Evolutionary conservation across 257 asterid genomes (phyloP).

Genomic region (Orobanche coerulescens): DNA sequence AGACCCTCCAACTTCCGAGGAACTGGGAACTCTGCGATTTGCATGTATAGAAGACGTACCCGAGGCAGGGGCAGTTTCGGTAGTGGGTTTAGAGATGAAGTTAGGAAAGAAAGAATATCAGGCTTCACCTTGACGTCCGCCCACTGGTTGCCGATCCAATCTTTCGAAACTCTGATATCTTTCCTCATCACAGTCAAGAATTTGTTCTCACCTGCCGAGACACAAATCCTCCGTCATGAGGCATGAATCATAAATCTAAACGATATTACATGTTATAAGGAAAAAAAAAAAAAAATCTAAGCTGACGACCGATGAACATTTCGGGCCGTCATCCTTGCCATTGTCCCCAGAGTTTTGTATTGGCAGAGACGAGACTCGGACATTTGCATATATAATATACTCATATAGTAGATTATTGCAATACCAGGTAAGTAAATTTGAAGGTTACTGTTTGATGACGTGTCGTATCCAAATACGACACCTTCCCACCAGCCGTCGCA

Average conservation of each 20-base stretch:
- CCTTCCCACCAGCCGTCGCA: conserved; percentile 79
- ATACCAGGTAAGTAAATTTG: conserved; percentile 53
- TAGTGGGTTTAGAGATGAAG: conserved; percentile 18
- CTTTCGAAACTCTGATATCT: conserved; percentile 41
- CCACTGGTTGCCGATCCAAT: conserved; percentile 51
- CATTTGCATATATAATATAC: neutral
- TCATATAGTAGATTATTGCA: neutral
- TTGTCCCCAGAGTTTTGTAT: too few relatives aligned
- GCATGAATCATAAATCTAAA: neutral
- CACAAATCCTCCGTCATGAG: neutral
- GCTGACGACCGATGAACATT: too few relatives aligned
- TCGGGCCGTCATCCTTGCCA: neutral
- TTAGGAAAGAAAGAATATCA: conserved; percentile 36
- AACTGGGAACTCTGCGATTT: neutral
- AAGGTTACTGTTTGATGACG: conserved; percentile 19
- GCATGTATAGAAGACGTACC: neutral
- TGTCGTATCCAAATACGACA: conserved; percentile 31
- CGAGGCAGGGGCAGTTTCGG: conserved; percentile 12
- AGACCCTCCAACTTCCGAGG: neutral
- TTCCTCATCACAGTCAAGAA: conserved; percentile 24
- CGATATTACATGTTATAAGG: neutral
- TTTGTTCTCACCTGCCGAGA: neutral
- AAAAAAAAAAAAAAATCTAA: too few relatives aligned
- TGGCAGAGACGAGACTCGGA: neutral
- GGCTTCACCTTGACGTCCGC: conserved; percentile 26